These are phyloP conservation scores for Mycena olivaceomarginata DNA, from an alignment of 768 basidiomycete genomes.

Conservation along the genomic window DNA sequence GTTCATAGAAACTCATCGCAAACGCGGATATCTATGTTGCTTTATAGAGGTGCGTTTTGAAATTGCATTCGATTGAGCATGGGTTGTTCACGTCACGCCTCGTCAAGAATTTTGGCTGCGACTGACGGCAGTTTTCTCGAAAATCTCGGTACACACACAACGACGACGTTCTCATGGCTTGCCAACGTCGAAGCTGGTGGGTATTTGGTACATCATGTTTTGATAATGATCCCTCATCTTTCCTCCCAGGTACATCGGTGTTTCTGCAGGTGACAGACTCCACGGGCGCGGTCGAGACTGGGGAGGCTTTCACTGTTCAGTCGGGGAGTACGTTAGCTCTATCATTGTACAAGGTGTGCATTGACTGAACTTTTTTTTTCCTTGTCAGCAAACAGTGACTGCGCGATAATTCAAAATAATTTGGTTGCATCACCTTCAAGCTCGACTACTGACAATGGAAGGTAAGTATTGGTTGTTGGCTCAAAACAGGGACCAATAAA, in stretches of 20 bases:
- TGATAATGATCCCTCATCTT: neutral
- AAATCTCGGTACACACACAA: neutral
- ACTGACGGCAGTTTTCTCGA: slow-evolving; percentile 1
- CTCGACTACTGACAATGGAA: neutral
- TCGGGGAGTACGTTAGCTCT: slow-evolving; percentile 11
- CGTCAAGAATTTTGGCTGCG: slow-evolving; percentile 5
- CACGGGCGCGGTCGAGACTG: slow-evolving; percentile 11
- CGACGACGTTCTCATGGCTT: slow-evolving; percentile 22
- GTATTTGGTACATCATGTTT: neutral
- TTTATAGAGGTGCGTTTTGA: slow-evolving; percentile 18
- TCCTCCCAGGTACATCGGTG: slow-evolving; percentile 23
- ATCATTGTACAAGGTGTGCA: no score
- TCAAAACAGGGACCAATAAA: neutral
- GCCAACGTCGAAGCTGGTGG: slow-evolving; percentile 31
- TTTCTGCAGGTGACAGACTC: slow-evolving; percentile 24
- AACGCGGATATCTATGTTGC: neutral
- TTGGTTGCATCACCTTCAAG: neutral
- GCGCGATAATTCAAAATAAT: slow-evolving; percentile 5
- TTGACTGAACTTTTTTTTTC: neutral
- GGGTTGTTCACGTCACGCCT: neutral
- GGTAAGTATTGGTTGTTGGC: neutral
- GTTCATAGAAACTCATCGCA: no score
- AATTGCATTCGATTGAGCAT: neutral
- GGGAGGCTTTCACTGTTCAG: slow-evolving; percentile 12
- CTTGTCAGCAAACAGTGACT: slow-evolving; percentile 25